Evolutionary conservation across 306 rosid genomes (phyloP), one percentile per base, ranked within the genome.

Genomic region (Crotalaria pallida): DNA sequence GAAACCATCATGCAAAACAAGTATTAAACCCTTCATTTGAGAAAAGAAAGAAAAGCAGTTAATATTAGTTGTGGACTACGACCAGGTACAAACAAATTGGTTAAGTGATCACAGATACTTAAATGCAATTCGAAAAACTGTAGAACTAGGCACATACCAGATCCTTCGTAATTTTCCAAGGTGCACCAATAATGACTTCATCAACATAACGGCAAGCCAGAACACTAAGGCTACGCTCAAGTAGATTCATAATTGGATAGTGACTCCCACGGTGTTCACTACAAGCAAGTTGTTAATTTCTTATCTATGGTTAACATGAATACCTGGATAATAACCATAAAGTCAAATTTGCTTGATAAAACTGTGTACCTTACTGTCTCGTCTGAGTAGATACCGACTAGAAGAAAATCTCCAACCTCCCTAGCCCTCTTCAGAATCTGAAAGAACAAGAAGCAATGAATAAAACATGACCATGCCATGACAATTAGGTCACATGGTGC

Each of bases 171-270:
- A 91, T 87, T 82, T 87, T 87, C 96, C 88, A 91, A 38, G 99
- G 99, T 34, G 99, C 91, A 48, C 99, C 99, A 36, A 95, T 91
- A 68, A 95, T 91, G 76, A 95, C 99, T 80, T 95, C 99, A 79
- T 95, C 99, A 55, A 95, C 99, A 59, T 87, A 75, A 65, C 96
- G 90, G 61, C 88, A 89, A 79, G 93, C 97, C 79, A 95, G 81
- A 56, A 95, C 93, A 31, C 99, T 88, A 59, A 95, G 99, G 78
- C 97, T 95, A 34, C 99, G 97, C 75, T 95, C 99, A n/a, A 91
- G 96, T 53, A 95, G 83, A 80, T 89, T 96, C 97, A 95, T 89
- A 24, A 95, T 83, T 57, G 99, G 99, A 82, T 66, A 76, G 63
- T 85, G 90, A 44, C 77, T 89, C 69, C 91, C 96, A 69, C 96